A percentile compares a stretch with the other conserved stretches of the same genome.
Evolutionary conservation across 2,329 filamentous ascomycete species (phyloP).

Genomic region (Cercospora nicotianae): DNA sequence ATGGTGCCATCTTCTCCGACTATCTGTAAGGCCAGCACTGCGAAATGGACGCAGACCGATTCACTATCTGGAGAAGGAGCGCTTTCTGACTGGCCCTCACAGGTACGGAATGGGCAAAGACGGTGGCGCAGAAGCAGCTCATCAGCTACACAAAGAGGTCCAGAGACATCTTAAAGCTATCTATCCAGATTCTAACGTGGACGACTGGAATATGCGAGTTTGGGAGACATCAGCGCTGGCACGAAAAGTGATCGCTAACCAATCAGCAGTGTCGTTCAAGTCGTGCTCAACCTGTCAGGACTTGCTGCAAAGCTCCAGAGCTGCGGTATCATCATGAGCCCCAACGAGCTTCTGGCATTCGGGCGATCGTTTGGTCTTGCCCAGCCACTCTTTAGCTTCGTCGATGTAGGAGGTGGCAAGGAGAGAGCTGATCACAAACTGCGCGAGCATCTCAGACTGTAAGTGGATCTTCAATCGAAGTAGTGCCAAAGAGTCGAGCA

Average conservation of each 20-base stretch:
- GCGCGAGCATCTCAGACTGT: slow-evolving; percentile 48
- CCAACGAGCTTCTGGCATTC: slow-evolving; percentile 45
- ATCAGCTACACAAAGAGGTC: slow-evolving; percentile 45
- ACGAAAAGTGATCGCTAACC: neutral
- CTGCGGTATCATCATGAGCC: slow-evolving; percentile 43
- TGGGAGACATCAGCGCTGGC: neutral
- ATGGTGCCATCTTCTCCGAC: slow-evolving; percentile 50
- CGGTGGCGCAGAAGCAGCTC: slow-evolving; percentile 51
- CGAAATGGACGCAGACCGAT: neutral
- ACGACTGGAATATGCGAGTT: slow-evolving; percentile 43
- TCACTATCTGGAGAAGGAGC: neutral
- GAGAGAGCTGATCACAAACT: slow-evolving; percentile 51
- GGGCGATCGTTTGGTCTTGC: slow-evolving; percentile 47
- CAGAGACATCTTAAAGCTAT: slow-evolving; percentile 44
- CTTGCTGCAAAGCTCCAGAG: slow-evolving; percentile 46
- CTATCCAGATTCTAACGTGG: slow-evolving; percentile 42
- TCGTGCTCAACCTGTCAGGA: slow-evolving; percentile 51
- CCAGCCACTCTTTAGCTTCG: slow-evolving; percentile 49
- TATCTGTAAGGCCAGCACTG: slow-evolving; percentile 33
- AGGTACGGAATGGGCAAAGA: slow-evolving; percentile 41
- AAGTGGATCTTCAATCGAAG: neutral
- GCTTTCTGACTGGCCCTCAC: neutral
- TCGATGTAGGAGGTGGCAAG: slow-evolving; percentile 51
- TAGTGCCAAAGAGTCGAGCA: neutral
- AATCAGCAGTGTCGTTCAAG: slow-evolving; percentile 43